phyloP scores from a whole-genome alignment of 345 rosid species.

The Sisymbrium irio region DNA sequence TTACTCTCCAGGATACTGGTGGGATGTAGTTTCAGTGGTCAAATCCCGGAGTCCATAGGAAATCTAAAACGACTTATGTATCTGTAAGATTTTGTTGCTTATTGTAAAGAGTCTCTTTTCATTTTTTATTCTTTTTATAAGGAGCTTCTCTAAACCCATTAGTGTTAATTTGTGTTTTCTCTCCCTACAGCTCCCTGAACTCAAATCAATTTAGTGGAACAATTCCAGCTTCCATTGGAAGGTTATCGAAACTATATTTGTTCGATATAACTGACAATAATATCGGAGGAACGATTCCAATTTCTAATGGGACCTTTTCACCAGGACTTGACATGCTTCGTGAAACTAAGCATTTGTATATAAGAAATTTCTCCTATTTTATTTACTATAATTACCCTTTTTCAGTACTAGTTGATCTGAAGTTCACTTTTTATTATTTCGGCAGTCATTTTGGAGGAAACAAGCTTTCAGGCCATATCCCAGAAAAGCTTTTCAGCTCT shows the following conservation, averaged over 20 bases:
- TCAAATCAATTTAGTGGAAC: slow-evolving; percentile 63
- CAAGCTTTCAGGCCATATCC: slow-evolving; percentile 58
- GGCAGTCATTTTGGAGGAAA: slow-evolving; percentile 77
- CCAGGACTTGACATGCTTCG: slow-evolving; percentile 71
- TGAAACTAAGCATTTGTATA: slow-evolving; percentile 67
- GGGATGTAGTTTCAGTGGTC: slow-evolving; percentile 70
- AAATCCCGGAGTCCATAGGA: slow-evolving; percentile 68
- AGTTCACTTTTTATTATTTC: neutral
- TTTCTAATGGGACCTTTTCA: too few species aligned
- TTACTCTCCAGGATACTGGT: slow-evolving; percentile 51
- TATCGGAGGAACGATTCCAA: slow-evolving; percentile 69
- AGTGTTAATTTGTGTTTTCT: neutral
- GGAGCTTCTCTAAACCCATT: neutral
- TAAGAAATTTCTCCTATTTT: slow-evolving; percentile 5
- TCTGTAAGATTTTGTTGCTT: slow-evolving; percentile 47
- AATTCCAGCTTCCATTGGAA: slow-evolving; percentile 80
- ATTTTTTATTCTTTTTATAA: too few species aligned
- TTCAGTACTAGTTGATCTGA: neutral
- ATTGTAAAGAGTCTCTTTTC: neutral
- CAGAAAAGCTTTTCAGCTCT: slow-evolving; percentile 61
- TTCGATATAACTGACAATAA: slow-evolving; percentile 79
- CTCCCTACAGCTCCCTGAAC: slow-evolving; percentile 67
- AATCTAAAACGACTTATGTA: slow-evolving; percentile 40
- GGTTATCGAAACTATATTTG: slow-evolving; percentile 59
- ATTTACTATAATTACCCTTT: neutral